phyloP scores from a whole-genome alignment of 2,329 filamentous ascomycete genomes.

The Fusarium solani-melongenae region DNA sequence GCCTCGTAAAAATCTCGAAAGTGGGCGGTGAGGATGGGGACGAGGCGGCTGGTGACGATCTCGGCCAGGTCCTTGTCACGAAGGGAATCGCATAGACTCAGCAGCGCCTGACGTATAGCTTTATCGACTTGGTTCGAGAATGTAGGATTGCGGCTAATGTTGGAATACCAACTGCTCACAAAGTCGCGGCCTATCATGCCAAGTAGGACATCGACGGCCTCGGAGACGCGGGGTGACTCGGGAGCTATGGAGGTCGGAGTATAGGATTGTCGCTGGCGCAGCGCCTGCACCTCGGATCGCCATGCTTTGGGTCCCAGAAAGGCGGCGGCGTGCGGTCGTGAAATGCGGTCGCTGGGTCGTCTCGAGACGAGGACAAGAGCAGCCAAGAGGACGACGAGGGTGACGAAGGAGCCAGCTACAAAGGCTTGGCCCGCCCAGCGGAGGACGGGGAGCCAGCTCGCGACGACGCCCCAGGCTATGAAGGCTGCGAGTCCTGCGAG shows the following conservation, averaged over 20 bases:
- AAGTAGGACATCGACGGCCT: constrained; percentile 82
- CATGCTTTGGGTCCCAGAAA: constrained; percentile 75
- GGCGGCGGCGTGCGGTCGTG: constrained; percentile 58
- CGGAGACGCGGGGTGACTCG: constrained; percentile 80
- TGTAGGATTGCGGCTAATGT: constrained; percentile 82
- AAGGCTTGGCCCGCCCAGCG: constrained; percentile 91
- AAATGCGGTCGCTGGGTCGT: constrained; percentile 54
- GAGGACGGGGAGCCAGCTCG: constrained; percentile 83
- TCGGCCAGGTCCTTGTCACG: constrained; percentile 85
- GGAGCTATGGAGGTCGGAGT: constrained; percentile 77
- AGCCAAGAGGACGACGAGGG: constrained; percentile 65
- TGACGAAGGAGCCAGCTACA: constrained; percentile 71
- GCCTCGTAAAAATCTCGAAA: constrained; percentile 92
- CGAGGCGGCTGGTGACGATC: constrained; percentile 80
- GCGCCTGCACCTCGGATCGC: constrained; percentile 74
- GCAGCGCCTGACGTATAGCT: constrained; percentile 78
- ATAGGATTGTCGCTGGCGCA: constrained; percentile 76
- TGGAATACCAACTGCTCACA: constrained; percentile 86
- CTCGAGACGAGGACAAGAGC: constrained; percentile 67
- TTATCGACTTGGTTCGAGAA: constrained; percentile 91
- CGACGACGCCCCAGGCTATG: constrained; percentile 87
- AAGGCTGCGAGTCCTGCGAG: constrained; percentile 77
- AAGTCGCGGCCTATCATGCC: constrained; percentile 84
- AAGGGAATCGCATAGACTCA: constrained; percentile 77
- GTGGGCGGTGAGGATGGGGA: constrained; percentile 89